A percentile compares a stretch with the other conserved stretches of the same genome.
Evolutionary conservation across 2,329 filamentous ascomycete genomes (phyloP).

Genomic region (Nemania sp.): DNA sequence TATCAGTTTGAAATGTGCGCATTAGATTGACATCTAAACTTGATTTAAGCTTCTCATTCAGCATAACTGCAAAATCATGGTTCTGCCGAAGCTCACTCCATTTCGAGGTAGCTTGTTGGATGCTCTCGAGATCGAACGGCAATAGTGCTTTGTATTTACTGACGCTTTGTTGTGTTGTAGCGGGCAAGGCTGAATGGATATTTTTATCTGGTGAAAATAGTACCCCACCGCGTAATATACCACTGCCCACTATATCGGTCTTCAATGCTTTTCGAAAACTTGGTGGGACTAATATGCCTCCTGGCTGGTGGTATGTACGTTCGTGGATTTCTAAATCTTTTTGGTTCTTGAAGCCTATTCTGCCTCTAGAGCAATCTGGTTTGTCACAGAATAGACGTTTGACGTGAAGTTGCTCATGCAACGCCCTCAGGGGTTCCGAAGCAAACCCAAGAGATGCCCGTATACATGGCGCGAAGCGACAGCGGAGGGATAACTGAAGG

Average conservation of each 20-base stretch:
- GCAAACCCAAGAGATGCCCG: constrained; percentile 25
- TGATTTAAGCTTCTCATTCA: constrained; percentile 16
- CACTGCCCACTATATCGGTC: not conserved
- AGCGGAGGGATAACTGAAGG: constrained; percentile 15
- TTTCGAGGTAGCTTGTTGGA: not conserved
- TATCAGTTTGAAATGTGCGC: constrained; percentile 1
- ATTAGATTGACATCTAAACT: constrained; percentile 19
- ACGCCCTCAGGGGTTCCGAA: constrained; percentile 13
- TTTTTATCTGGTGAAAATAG: not conserved
- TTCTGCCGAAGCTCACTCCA: not conserved
- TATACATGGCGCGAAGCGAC: constrained; percentile 26
- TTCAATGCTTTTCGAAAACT: constrained; percentile 18
- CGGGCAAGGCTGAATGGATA: not conserved
- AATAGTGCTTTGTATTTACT: constrained; percentile 11
- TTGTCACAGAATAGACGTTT: constrained; percentile 27
- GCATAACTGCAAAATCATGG: not conserved
- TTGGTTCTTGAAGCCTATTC: constrained; percentile 24
- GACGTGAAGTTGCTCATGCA: constrained; percentile 26
- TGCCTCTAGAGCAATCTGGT: constrained; percentile 18
- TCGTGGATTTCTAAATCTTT: constrained; percentile 15
- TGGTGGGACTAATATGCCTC: constrained; percentile 24
- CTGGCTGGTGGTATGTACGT: constrained; percentile 24
- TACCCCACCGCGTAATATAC: not conserved
- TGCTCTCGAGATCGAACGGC: not conserved
- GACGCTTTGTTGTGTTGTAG: constrained; percentile 1